Evolutionary conservation across 1,139 yeast genomes (phyloP), one percentile per base, ranked within the genome.

Genomic region (Wickerhamomyces sp.): DNA sequence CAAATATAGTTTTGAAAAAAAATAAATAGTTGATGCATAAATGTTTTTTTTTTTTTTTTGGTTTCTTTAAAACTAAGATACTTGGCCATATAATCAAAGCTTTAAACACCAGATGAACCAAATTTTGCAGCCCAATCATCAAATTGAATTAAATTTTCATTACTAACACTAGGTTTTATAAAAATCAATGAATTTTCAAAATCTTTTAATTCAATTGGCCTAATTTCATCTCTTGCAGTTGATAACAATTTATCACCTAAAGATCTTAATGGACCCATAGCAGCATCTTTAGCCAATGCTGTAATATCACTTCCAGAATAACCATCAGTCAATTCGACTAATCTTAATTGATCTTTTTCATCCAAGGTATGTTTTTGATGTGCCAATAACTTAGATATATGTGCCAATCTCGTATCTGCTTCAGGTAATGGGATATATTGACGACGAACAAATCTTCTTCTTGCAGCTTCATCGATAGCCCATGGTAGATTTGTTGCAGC

Each of bases 401-500:
- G 99, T 10, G 81, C 79, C 45, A 72, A 66, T 48, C 99, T 69
- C 0, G 98, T 90, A 54, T 84, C 90, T 10, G 74, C 76, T 63
- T 93, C 99, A 0, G 99, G 99, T 46, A 93, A 70, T 3, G 99
- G 99, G 45, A 93, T 93, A 64, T 93, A 91, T 62, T 90, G 97
- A 46, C 98, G 72, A 54, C 96, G 76, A 7, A 88, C 96, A 68
- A 93, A 93, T 56, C 99, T 76, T 63, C 99, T 77, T 59, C 99
- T 73, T 0, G 99, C 99, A 3, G 99, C 99, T 63, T 94, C 99
- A 66, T 93, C 99, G 51, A 93, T 91, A 4, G 90, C 85, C 99
- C 99, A 93, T 0, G 99, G 99, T 53, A 93, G 67, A 63, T 93
- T 93, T 0, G 99, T 93, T 1, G 99, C 99, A 0, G 98, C 99